Evolutionary conservation across 2,329 filamentous ascomycete genomes (phyloP).

Genomic region (Neonectria sp.): DNA sequence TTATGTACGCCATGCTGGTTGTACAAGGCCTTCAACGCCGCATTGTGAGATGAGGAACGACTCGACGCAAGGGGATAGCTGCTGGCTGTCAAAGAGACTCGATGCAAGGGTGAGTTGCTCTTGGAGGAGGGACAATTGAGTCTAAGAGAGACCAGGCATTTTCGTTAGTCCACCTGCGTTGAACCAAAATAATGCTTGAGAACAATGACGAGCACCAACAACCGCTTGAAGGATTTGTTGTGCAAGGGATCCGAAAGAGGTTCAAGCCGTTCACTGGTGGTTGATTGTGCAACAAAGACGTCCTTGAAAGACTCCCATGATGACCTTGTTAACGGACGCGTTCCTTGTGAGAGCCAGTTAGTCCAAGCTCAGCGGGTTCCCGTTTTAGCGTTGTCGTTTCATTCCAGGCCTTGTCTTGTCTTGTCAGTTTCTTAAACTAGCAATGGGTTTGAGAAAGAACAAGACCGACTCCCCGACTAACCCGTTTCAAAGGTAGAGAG

Average conservation of each 20-base stretch:
- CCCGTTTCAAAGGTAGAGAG: neutral
- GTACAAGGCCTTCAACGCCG: neutral
- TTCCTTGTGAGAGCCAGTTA: neutral
- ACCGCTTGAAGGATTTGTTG: neutral
- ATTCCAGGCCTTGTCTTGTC: neutral
- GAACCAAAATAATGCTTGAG: neutral
- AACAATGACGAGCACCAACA: neutral
- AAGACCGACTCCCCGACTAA: neutral
- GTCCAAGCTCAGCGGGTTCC: neutral
- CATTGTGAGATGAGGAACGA: neutral
- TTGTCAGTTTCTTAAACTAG: neutral
- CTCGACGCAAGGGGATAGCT: neutral
- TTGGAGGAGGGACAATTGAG: neutral
- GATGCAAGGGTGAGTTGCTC: neutral
- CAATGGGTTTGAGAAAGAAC: neutral
- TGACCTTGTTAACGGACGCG: too few relatives aligned
- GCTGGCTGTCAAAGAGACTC: neutral
- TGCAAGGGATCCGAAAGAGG: neutral
- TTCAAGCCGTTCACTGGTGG: neutral
- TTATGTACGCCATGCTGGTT: slow-evolving; percentile 5
- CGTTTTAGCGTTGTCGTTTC: neutral
- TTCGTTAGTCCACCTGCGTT: neutral
- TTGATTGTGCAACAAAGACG: neutral
- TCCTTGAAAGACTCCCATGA: neutral
- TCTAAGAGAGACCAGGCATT: neutral